A percentile compares a stretch with the other conserved stretches of the same genome.
Evolutionary conservation across 768 basidiomycete genomes (phyloP).

Genomic region (Tremella mesenterica): DNA sequence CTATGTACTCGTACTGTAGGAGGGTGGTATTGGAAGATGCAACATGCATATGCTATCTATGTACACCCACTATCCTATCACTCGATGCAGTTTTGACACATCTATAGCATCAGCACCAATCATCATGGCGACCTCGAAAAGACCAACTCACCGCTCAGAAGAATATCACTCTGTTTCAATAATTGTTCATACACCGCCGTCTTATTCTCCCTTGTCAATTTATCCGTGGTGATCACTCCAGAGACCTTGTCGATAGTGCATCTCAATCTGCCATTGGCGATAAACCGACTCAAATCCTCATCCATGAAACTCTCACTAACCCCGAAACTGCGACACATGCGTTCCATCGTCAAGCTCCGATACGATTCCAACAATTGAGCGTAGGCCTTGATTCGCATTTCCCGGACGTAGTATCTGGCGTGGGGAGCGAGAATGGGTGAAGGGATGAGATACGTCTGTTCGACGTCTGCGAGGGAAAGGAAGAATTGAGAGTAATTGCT

Average conservation of each 20-base stretch:
- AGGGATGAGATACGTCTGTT: constrained; percentile 76
- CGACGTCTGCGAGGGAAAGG: constrained; percentile 76
- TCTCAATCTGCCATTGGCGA: constrained; percentile 73
- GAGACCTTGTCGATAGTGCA: constrained; percentile 91
- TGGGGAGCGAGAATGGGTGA: constrained; percentile 79
- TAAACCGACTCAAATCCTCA: constrained; percentile 85
- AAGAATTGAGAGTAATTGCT: constrained; percentile 95
- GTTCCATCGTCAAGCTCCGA: constrained; percentile 76
- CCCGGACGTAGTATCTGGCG: constrained; percentile 79
- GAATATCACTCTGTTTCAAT: constrained; percentile 82
- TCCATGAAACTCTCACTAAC: constrained; percentile 83
- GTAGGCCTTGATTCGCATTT: constrained; percentile 93
- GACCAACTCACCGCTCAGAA: constrained; percentile 58
- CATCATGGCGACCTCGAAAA: neutral
- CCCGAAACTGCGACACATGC: constrained; percentile 76
- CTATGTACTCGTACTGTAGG: no score
- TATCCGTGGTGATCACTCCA: constrained; percentile 84
- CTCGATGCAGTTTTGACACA: constrained; percentile 80
- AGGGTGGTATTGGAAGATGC: no score
- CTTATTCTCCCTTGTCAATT: constrained; percentile 53
- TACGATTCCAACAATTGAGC: constrained; percentile 85
- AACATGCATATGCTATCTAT: no score
- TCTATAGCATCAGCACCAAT: constrained; percentile 14
- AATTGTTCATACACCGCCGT: constrained; percentile 84
- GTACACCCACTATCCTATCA: constrained; percentile 55